Conservation (phyloP, 345 rosid species). For the Bruguiera sexangula region DNA sequence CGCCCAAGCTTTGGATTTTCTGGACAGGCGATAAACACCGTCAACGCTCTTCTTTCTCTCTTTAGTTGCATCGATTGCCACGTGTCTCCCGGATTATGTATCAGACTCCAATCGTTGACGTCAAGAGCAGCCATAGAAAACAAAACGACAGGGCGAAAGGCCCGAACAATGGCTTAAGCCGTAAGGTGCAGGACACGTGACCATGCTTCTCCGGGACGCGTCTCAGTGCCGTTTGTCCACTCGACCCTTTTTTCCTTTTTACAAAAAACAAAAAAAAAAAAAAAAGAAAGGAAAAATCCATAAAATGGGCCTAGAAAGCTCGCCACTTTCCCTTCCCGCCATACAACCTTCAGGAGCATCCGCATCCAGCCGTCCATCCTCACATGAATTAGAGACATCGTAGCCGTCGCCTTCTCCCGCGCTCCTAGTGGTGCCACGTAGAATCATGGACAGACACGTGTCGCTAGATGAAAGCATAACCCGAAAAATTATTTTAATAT, state of each 20-base stretch:
- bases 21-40: too few species aligned
- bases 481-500: constrained; percentile 21
- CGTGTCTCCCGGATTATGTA: neutral
- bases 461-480: neutral
- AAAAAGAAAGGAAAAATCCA: neutral
- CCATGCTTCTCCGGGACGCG: neutral
- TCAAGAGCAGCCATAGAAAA: constrained; percentile 14
- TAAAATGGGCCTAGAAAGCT: constrained; percentile 6
- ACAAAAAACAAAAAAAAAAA: neutral
- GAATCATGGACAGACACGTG: constrained; percentile 14
- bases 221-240: neutral
- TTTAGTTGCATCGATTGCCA: neutral
- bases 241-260: neutral
- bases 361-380: constrained; percentile 46
- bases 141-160: neutral
- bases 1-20: too few species aligned
- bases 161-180: neutral
- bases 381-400: constrained; percentile 34
- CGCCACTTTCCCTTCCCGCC: neutral
- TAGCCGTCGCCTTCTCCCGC: constrained; percentile 41
- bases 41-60: too few species aligned
- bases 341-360: constrained; percentile 35
- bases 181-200: constrained; percentile 13
- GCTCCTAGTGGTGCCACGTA: constrained; percentile 28
- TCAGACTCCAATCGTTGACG: constrained; percentile 18